These are phyloP conservation scores for Blastomyces gilchristii DNA, from an alignment of 2,329 filamentous ascomycete species.

Conservation along the genomic window DNA sequence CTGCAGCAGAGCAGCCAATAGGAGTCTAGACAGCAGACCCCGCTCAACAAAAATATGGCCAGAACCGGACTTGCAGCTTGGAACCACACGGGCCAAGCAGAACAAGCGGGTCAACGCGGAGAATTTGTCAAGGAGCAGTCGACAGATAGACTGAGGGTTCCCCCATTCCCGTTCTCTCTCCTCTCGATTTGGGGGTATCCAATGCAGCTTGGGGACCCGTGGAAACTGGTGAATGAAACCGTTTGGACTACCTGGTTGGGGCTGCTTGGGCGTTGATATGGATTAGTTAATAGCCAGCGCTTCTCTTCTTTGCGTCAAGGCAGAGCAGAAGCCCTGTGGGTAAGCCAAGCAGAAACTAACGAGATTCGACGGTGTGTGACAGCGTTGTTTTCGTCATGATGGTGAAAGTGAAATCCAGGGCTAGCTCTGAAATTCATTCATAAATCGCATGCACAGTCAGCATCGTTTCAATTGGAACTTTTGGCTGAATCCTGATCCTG, in stretches of 20 bases:
- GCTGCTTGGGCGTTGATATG: background rate
- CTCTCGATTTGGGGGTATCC: background rate
- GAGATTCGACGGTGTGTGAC: background rate
- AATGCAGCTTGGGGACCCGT: background rate
- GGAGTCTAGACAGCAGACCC: background rate
- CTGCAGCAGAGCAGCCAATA: background rate
- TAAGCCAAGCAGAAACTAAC: background rate
- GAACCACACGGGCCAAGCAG: background rate
- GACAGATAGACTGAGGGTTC: background rate
- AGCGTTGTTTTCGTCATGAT: background rate
- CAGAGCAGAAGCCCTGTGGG: background rate
- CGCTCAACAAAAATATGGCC: slow-evolving; percentile 2
- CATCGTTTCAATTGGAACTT: background rate
- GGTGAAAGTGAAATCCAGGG: background rate
- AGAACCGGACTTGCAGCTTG: background rate
- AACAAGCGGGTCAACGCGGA: background rate
- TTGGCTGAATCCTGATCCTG: background rate
- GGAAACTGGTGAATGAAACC: background rate
- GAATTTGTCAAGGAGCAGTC: background rate
- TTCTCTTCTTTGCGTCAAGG: background rate
- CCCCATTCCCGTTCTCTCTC: too few relatives aligned
- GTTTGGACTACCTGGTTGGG: background rate
- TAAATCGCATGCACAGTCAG: background rate
- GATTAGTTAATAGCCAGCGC: background rate
- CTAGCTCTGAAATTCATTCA: background rate